phyloP scores from a whole-genome alignment of 2,329 filamentous ascomycete genomes.

The Neonectria neomacrospora region DNA sequence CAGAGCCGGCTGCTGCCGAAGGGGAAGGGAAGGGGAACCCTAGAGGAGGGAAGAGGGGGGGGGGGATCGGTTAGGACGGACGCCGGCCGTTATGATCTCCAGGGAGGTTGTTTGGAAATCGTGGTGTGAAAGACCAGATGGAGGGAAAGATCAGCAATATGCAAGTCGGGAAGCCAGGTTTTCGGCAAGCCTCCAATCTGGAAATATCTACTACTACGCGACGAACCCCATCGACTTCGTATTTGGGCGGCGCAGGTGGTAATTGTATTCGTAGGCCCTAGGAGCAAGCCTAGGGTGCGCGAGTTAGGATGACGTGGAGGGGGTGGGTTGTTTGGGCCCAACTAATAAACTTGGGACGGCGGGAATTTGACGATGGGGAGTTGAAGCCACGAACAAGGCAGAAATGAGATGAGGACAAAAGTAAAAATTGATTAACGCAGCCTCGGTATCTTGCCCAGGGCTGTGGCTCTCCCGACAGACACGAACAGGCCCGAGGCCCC shows the following conservation, averaged over 20 bases:
- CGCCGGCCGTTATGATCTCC: conserved; percentile 18
- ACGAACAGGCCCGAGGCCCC: conserved; percentile 21
- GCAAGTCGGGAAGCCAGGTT: neutral
- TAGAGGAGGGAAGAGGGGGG: neutral
- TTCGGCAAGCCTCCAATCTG: conserved; percentile 1
- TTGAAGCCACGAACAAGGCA: conserved; percentile 6
- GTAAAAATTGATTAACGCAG: neutral
- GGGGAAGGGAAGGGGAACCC: neutral
- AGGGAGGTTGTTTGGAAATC: conserved; percentile 19
- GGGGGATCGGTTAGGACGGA: conserved; percentile 12
- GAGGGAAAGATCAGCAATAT: conserved; percentile 16
- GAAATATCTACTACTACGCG: neutral
- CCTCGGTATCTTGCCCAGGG: conserved; percentile 9
- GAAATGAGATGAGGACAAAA: neutral
- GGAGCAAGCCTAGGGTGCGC: conserved; percentile 7
- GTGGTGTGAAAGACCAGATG: conserved; percentile 10
- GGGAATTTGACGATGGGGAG: conserved; percentile 15
- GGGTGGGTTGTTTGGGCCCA: conserved; percentile 18
- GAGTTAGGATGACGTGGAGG: conserved; percentile 24
- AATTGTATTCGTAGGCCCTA: neutral
- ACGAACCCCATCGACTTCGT: neutral
- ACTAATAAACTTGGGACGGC: conserved; percentile 24
- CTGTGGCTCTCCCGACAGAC: conserved; percentile 1
- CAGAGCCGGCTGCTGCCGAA: conserved; percentile 22
- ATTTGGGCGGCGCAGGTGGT: conserved; percentile 4